Evolutionary conservation across 108 stramenopile species (phyloP).

Genomic region (Nitzschia inconspicua): DNA sequence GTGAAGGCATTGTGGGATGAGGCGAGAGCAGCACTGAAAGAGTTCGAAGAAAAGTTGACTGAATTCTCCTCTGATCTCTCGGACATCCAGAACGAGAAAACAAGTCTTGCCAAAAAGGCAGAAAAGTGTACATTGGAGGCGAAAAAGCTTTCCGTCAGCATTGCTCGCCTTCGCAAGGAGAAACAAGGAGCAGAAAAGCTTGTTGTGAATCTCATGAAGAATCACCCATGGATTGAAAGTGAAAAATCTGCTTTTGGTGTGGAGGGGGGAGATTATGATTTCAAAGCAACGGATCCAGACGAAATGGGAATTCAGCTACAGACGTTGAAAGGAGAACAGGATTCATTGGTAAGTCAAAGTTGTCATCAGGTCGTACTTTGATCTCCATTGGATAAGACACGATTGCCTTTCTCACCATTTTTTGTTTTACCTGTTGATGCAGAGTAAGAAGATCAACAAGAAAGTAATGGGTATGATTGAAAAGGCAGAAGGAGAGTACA

Average conservation of each 20-base stretch:
- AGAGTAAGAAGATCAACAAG: constrained; percentile 97
- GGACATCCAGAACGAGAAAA: constrained; percentile 49
- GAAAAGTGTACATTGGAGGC: constrained; percentile 79
- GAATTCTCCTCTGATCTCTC: constrained; percentile 76
- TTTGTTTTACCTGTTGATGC: background rate
- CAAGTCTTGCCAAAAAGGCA: constrained; percentile 52
- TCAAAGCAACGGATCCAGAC: constrained; percentile 62
- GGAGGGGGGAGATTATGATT: constrained; percentile 96
- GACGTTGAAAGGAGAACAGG: constrained; percentile 80
- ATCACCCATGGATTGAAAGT: constrained; percentile 93
- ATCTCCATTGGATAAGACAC: background rate
- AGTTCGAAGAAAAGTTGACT: constrained; percentile 65
- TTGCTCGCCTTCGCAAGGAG: constrained; percentile 75
- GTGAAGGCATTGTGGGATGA: constrained; percentile 76
- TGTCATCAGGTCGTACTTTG: too few relatives aligned
- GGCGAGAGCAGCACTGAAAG: constrained; percentile 58
- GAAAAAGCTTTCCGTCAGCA: constrained; percentile 79
- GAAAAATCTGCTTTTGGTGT: constrained; percentile 93
- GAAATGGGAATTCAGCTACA: constrained; percentile 67
- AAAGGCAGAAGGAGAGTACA: constrained; percentile 97
- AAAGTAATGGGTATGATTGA: constrained; percentile 99
- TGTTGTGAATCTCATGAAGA: constrained; percentile 62
- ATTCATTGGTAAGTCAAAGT: constrained; percentile 53
- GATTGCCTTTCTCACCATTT: background rate
- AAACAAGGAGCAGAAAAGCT: constrained; percentile 60